phyloP scores from a whole-genome alignment of 2,329 filamentous ascomycete genomes.

The Botrytis galanthina region DNA sequence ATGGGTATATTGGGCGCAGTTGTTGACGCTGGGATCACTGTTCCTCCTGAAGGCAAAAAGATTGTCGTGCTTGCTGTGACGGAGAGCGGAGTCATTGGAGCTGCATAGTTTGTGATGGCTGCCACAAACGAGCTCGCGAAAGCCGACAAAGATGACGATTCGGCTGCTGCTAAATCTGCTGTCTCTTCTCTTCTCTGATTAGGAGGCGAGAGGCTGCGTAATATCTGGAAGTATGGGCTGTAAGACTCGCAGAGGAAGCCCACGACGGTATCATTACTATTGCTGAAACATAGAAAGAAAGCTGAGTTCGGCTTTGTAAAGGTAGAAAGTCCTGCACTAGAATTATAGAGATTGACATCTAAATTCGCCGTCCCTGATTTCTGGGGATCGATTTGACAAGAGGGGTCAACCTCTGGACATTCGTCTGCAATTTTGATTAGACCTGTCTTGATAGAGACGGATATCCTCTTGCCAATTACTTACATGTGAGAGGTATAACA shows the following conservation, averaged over 20 bases:
- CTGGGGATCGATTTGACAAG: neutral
- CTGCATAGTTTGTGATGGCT: neutral
- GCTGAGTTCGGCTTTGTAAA: neutral
- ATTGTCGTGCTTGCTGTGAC: neutral
- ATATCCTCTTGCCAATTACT: neutral
- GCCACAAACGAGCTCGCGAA: neutral
- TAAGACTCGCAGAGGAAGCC: neutral
- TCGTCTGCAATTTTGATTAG: neutral
- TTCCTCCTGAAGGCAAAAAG: neutral
- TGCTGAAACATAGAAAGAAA: constrained; percentile 1
- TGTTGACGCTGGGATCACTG: neutral
- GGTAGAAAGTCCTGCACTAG: neutral
- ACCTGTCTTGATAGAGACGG: neutral
- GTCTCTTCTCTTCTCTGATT: neutral
- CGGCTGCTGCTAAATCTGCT: neutral
- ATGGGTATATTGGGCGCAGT: neutral
- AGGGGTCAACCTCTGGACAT: neutral
- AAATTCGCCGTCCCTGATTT: neutral
- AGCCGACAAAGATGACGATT: neutral
- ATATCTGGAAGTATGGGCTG: neutral
- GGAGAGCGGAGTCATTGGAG: neutral
- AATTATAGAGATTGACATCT: neutral
- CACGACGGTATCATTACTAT: neutral
- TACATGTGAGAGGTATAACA: neutral
- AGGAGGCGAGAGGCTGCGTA: neutral